phyloP scores from a whole-genome alignment of 75 land plant species.

The Pinus albicaulis region DNA sequence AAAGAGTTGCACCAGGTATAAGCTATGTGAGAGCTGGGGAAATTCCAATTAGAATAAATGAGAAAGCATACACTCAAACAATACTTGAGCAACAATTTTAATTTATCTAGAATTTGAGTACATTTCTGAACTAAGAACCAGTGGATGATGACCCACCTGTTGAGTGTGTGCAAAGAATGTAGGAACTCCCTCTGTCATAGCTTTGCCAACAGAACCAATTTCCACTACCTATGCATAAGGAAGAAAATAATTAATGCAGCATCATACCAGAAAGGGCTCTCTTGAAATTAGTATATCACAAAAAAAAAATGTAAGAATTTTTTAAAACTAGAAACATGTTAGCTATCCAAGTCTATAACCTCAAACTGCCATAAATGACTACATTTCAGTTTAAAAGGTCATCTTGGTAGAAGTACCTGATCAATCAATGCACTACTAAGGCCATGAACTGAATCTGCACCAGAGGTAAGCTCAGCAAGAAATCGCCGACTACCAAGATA shows the following conservation, averaged over 20 bases:
- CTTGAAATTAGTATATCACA: not conserved
- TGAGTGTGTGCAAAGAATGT: constrained; percentile 72
- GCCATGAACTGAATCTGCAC: constrained; percentile 54
- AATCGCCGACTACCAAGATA: constrained; percentile 97
- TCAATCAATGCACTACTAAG: constrained; percentile 65
- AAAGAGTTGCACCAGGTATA: not conserved
- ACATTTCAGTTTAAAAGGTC: not conserved
- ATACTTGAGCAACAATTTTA: not conserved
- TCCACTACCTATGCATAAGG: constrained; percentile 58
- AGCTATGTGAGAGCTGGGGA: not conserved
- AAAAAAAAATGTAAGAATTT: not conserved
- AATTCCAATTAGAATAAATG: not conserved
- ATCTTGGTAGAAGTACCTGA: constrained; percentile 39
- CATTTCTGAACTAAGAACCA: not conserved
- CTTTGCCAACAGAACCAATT: constrained; percentile 89
- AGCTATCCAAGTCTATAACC: not conserved
- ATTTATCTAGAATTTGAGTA: not conserved
- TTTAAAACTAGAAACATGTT: not conserved
- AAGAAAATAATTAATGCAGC: constrained; percentile 5
- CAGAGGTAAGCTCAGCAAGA: constrained; percentile 56
- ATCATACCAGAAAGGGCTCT: not conserved
- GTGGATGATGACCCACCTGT: constrained; percentile 22
- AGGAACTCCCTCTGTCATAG: constrained; percentile 26
- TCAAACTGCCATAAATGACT: not conserved
- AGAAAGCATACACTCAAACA: not conserved